Percentiles rank a stretch among this genome's conserved stretches.
Evolutionary conservation across 306 rosid genomes (phyloP).

Genomic region (Casuarina equisetifolia): DNA sequence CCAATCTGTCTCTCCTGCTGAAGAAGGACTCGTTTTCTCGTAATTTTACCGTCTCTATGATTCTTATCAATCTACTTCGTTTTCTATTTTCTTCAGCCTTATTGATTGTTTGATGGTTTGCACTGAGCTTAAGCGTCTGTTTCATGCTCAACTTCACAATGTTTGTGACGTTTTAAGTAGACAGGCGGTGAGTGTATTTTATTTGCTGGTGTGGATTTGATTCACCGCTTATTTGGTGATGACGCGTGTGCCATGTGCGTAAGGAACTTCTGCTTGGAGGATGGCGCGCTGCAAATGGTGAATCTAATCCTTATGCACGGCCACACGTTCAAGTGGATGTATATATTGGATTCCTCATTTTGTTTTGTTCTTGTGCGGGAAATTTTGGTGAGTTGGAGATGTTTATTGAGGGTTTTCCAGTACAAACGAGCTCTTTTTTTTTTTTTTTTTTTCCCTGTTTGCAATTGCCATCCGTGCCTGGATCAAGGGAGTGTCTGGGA

Average conservation of each 20-base stretch:
- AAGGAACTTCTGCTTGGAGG: background rate
- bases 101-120: background rate
- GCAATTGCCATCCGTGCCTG: background rate
- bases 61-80: constrained; percentile 4
- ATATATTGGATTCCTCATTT: background rate
- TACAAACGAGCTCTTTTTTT: background rate
- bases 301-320: background rate
- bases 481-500: background rate
- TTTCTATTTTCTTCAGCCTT: constrained; percentile 8
- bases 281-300: background rate
- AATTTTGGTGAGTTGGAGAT: background rate
- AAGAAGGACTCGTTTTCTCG: constrained; percentile 46
- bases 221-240: background rate
- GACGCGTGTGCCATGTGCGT: background rate
- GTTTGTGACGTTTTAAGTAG: background rate
- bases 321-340: background rate
- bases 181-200: background rate
- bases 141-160: background rate
- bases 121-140: background rate
- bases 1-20: constrained; percentile 39
- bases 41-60: constrained; percentile 31
- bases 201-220: background rate
- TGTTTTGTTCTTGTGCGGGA: too few species aligned
- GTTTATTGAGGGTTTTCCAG: background rate
- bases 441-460: background rate